Percentiles rank a stretch among this genome's conserved stretches.
These are phyloP conservation scores for Tagetes patula DNA, from an alignment of 129 eudicot genomes.

Conservation along the genomic window DNA sequence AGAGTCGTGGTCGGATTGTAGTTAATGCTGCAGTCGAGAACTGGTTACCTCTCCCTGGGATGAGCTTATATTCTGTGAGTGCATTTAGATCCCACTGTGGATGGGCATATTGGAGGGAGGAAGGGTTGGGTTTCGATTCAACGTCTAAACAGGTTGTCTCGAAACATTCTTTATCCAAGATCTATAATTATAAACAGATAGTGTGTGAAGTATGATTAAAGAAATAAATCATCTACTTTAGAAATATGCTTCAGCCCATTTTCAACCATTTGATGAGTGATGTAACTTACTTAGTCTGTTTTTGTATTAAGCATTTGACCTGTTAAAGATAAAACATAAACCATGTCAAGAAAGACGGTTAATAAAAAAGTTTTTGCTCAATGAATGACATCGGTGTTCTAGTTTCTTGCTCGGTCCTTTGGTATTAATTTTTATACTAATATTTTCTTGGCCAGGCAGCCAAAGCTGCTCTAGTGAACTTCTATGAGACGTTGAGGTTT, in stretches of 20 bases:
- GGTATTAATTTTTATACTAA: background rate
- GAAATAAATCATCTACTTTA: background rate
- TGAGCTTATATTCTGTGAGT: constrained; percentile 96
- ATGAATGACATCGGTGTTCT: background rate
- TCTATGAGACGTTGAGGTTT: constrained; percentile 82
- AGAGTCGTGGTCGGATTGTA: constrained; percentile 59
- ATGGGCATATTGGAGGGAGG: background rate
- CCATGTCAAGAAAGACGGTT: background rate
- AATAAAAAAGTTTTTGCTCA: too few species aligned
- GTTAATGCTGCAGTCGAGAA: constrained; percentile 94
- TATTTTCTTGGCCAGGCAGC: constrained; percentile 64
- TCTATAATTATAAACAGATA: background rate
- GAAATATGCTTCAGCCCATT: background rate
- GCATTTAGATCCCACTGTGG: background rate
- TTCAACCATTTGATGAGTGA: background rate
- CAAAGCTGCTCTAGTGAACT: constrained; percentile 85
- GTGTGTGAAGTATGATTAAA: constrained; percentile 1
- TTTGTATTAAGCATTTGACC: background rate
- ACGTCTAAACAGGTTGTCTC: background rate
- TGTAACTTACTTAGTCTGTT: background rate
- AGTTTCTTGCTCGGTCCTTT: background rate
- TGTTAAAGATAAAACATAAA: background rate
- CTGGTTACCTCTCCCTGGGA: constrained; percentile 95
- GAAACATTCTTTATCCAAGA: background rate
- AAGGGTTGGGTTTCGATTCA: background rate